Base-by-base conservation (phyloP, 192 early-diverging fungal genomes). In the Backusella liffmaniae region DNA sequence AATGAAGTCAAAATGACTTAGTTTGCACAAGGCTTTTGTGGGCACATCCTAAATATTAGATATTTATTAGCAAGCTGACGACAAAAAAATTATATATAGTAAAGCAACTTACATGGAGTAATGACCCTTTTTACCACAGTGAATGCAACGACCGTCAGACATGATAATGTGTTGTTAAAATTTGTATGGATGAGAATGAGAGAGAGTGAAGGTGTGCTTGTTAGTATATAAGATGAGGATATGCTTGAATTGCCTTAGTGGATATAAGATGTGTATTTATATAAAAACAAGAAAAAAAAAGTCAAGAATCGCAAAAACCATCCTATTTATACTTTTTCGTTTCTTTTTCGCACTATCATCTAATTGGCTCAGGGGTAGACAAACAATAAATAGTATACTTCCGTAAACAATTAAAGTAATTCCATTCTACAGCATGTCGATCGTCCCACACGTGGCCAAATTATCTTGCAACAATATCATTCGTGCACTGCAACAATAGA, bases 121-220 rank as follows among this genome's bases (percentile, higher is more conserved):
- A n/a, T 77, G 76, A 39, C 77, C 77, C 51, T 79, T 79, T 70
- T 79, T 30, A 49, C 77, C 77, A 74, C 77, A 79, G 56, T 79
- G 77, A 62, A 79, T 79, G 44, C 77, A 79, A 34, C 77, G 72
- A 74, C 77, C 77, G 73, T 79, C 77, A 79, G 77, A 79, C 77
- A 79, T 79, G 26, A 29, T 62, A 3, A 1, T 62, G 4, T 62
- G 8, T 30, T 29, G 3, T 62, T 62, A 26, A 62, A 13, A 0
- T 12, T 62, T 62, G 21, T 62, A 62, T 62, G 21, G 23, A 10
- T 5, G 56, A 4, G 56, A 62, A 62, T 29, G 56, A 62, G 12
- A 15, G 56, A 62, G 56, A 62, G 21, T 29, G 56, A 62, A 10
- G 56, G 56, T 7, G 12, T 13, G 56, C 3, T 62, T 26, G 56